Conservation (phyloP, 2,329 filamentous ascomycete genomes). For the Sporothrix variecibatus region DNA sequence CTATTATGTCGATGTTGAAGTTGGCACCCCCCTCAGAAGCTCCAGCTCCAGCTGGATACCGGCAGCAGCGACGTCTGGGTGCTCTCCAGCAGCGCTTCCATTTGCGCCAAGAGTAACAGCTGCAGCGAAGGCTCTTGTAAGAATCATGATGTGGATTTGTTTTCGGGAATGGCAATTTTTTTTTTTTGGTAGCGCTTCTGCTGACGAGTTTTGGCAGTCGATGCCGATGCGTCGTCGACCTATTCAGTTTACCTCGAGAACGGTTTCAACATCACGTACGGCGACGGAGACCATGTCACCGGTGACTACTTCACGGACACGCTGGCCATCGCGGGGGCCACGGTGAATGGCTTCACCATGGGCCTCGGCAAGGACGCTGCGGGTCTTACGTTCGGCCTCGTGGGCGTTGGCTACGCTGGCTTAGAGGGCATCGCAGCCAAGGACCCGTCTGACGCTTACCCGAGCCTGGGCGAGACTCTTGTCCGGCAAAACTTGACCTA, state of each 20-base stretch:
- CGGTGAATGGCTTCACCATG: not conserved
- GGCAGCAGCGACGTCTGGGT: constrained; percentile 8
- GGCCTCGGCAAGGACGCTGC: not conserved
- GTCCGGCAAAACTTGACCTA: constrained; percentile 1
- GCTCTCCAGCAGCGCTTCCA: not conserved
- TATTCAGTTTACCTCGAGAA: not conserved
- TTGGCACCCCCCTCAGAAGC: constrained; percentile 2
- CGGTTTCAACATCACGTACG: constrained; percentile 4
- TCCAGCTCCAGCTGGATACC: constrained; percentile 7
- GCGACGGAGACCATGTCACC: not conserved
- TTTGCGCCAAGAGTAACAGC: not conserved
- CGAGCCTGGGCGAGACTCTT: constrained; percentile 2
- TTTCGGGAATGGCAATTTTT: not conserved
- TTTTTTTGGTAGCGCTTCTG: not conserved
- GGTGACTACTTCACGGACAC: constrained; percentile 5
- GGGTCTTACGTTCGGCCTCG: constrained; percentile 2
- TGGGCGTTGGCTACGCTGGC: constrained; percentile 1
- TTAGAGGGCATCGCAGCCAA: not conserved
- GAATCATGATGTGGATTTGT: constrained; percentile 1
- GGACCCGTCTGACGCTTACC: not conserved
- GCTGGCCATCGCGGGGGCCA: not conserved
- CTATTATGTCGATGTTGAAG: constrained; percentile 1
- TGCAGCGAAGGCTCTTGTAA: constrained; percentile 6
- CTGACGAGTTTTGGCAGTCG: not conserved
- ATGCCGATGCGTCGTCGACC: not conserved